phyloP scores from a whole-genome alignment of 495 filamentous ascomycete species.

The Ramalina intermedia region DNA sequence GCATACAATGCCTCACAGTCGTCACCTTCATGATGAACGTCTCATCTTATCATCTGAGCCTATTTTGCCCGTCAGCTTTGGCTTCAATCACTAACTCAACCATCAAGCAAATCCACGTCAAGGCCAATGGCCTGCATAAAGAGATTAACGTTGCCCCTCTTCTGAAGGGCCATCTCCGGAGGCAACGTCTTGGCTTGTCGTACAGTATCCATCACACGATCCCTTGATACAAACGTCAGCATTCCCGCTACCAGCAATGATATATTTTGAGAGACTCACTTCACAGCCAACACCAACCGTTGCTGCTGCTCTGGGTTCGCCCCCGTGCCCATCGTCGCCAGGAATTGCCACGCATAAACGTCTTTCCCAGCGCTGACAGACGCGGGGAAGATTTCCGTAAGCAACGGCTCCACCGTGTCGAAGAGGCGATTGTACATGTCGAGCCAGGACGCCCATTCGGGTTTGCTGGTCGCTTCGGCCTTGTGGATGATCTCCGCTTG shows the following conservation, averaged over 20 bases:
- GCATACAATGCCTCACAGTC: no score
- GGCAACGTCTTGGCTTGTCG: conserved; percentile 75
- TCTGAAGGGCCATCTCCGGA: conserved; percentile 61
- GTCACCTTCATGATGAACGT: no score
- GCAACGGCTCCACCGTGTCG: conserved; percentile 65
- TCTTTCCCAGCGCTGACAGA: conserved; percentile 72
- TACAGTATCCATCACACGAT: conserved; percentile 94
- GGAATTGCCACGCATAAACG: conserved; percentile 94
- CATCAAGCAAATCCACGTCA: conserved; percentile 77
- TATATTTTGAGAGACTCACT: conserved; percentile 35
- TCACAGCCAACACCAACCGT: conserved; percentile 82
- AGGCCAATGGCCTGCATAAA: conserved; percentile 98
- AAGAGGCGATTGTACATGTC: conserved; percentile 74
- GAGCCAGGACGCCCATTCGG: conserved; percentile 72
- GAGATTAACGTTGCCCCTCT: conserved; percentile 83
- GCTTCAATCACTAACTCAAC: conserved; percentile 29
- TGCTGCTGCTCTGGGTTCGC: conserved; percentile 89
- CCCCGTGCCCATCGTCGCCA: conserved; percentile 84
- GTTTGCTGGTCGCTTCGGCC: conserved; percentile 48
- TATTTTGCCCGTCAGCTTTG: no score
- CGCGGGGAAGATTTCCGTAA: conserved; percentile 75
- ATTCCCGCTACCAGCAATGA: conserved; percentile 10
- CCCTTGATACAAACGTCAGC: conserved; percentile 30
- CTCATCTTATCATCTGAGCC: no score
- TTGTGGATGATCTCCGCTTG: conserved; percentile 89